phyloP scores from a whole-genome alignment of 2,329 filamentous ascomycete genomes.

The Beauveria sp. region DNA sequence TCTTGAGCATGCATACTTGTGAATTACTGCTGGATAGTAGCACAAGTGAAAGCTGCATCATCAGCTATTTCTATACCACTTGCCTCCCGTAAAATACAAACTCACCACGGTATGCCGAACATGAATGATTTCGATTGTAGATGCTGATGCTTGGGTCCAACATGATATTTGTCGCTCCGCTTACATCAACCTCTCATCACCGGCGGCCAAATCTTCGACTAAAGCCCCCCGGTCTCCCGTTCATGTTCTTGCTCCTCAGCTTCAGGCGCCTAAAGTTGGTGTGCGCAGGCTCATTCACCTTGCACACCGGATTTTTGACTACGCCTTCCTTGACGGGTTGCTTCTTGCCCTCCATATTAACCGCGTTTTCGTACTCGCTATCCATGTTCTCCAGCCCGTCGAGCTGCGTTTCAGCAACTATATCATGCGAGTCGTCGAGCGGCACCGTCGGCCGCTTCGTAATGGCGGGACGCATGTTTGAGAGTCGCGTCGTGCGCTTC shows the following conservation, averaged over 20 bases:
- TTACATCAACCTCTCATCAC: not conserved
- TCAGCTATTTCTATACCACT: not conserved
- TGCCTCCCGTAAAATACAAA: not conserved
- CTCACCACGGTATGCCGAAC: not conserved
- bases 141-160: not conserved
- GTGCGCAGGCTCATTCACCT: conserved; percentile 57
- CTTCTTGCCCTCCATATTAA: conserved; percentile 19
- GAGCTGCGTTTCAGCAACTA: conserved; percentile 23
- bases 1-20: not conserved
- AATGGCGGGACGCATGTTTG: conserved; percentile 54
- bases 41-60: not conserved
- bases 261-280: conserved; percentile 62
- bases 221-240: conserved; percentile 48
- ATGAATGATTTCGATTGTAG: not conserved
- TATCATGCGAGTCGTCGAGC: conserved; percentile 25
- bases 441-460: conserved; percentile 37
- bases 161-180: not conserved
- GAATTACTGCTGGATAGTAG: not conserved
- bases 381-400: conserved; percentile 3
- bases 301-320: conserved; percentile 46
- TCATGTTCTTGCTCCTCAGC: conserved; percentile 51
- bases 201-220: conserved; percentile 33
- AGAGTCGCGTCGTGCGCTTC: conserved; percentile 66
- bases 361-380: conserved; percentile 12
- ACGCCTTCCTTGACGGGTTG: conserved; percentile 28